phyloP scores from a whole-genome alignment of 805 yeast genomes.

The Lipomyces sp. region DNA sequence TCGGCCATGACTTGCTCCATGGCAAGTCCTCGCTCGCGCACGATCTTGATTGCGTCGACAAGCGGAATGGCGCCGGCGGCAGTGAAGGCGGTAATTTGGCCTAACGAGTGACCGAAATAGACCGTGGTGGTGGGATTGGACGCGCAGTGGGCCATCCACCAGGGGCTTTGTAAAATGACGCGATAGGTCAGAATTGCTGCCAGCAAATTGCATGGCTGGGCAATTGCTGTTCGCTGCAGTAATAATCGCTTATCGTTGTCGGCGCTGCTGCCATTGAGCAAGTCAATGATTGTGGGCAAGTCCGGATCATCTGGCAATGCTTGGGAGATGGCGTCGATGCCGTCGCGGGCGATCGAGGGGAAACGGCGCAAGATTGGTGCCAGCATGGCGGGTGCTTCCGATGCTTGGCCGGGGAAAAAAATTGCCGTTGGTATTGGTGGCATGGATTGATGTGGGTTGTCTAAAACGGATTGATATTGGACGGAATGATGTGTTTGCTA shows the following conservation, averaged over 20 bases:
- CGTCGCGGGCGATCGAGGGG: conserved; percentile 10
- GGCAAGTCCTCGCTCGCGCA: conserved; percentile 26
- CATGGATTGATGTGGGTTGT: neutral
- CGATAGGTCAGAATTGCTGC: conserved; percentile 17
- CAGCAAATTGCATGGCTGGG: conserved; percentile 31
- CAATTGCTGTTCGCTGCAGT: conserved; percentile 27
- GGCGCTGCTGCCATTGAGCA: neutral
- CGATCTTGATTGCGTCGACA: conserved; percentile 25
- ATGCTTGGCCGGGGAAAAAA: conserved; percentile 25
- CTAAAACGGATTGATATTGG: too few species aligned
- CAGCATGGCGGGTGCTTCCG: conserved; percentile 25
- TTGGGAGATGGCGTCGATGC: conserved; percentile 6
- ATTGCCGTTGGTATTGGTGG: conserved; percentile 1
- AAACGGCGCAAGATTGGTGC: conserved; percentile 9
- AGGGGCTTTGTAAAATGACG: too few species aligned
- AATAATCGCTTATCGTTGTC: conserved; percentile 7
- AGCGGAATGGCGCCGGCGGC: conserved; percentile 31
- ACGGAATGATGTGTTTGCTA: neutral
- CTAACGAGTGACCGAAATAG: conserved; percentile 33
- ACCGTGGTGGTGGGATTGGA: neutral
- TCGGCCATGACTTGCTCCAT: conserved; percentile 28
- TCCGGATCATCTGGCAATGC: conserved; percentile 8
- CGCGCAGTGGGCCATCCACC: too few species aligned
- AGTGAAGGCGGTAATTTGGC: conserved; percentile 32
- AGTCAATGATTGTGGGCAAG: neutral